A percentile compares a stretch with the other conserved stretches of the same genome.
These are phyloP conservation scores for Xylaria arbuscula DNA, from an alignment of 2,329 filamentous ascomycete species.

Conservation along the genomic window DNA sequence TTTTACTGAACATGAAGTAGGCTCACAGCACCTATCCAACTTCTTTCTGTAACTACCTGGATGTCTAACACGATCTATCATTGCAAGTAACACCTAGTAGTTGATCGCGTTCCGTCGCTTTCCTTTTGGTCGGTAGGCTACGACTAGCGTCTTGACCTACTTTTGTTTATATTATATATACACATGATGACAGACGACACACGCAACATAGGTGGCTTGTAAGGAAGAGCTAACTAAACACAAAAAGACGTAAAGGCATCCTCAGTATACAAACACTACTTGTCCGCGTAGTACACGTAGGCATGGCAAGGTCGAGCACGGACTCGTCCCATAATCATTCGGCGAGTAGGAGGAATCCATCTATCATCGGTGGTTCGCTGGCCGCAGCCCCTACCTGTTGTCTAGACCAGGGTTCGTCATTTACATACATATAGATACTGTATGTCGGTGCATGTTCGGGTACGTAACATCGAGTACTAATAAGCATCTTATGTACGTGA, in stretches of 20 bases:
- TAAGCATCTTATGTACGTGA: not conserved
- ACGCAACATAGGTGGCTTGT: not conserved
- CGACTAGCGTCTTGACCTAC: too few species aligned
- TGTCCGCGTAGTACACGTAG: conserved; percentile 2
- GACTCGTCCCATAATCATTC: conserved; percentile 2
- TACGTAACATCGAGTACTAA: conserved; percentile 5
- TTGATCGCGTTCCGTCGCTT: too few species aligned
- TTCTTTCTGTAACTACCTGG: too few species aligned
- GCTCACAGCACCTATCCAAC: too few species aligned
- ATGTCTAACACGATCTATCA: too few species aligned
- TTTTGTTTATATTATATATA: too few species aligned
- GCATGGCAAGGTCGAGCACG: conserved; percentile 8
- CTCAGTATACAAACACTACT: not conserved
- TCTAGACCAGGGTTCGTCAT: conserved; percentile 6
- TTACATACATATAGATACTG: conserved; percentile 6
- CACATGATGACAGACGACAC: too few species aligned
- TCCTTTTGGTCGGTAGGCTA: not conserved
- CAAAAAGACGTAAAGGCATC: not conserved
- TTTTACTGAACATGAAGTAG: too few species aligned
- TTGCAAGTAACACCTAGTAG: too few species aligned
- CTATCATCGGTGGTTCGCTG: conserved; percentile 3
- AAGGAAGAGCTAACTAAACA: not conserved
- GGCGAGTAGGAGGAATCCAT: not conserved
- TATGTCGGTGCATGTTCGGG: too few species aligned
- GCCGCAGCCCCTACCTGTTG: not conserved